Evolutionary conservation across 441 rosid species (phyloP), one percentile per base, ranked within the genome.

Genomic region (Erodium moschatum): DNA sequence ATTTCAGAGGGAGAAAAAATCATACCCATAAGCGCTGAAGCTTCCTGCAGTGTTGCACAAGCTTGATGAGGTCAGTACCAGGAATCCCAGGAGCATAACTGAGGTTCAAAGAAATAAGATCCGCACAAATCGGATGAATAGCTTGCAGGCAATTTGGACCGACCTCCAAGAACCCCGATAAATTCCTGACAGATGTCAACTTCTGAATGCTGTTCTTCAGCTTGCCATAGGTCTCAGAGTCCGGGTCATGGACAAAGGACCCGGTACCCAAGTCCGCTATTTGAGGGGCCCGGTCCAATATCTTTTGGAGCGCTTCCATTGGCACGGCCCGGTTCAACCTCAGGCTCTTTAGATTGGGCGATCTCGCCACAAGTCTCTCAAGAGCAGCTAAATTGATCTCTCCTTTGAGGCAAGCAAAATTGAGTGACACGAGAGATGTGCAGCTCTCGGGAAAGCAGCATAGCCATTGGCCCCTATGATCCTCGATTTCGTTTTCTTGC

Each of bases 401-500:
- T 64, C 97, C 98, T 79, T 85, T 89, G 16, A 92, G 92, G 81
- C 98, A 92, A 15, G 98, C 89, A 65, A 92, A 89, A 81, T 92
- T 90, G 46, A 92, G 82, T 16, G 97, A 86, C 18, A 81, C 90
- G 19, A 92, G 92, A 65, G 89, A 85, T 0, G 94, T 90, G 13
- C 74, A 81, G 77, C 77, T 79, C 10, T 92, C 97, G 6, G 96
- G 91, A 72, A 92, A 90, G 82, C 89, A 83, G 79, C 87, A 87
- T 18, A 92, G 79, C 98, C 98, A 92, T 64, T 89, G 96, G 67
- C 94, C 90, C 75, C 94, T 84, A 44, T 85, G 83, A 79, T 92
- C 98, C 65, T 90, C 96, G 15, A 92, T 78, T 64, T 92, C 97
- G 73, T 89, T 90, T 78, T 92, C 98, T 83, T 90, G 98, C 85